Evolutionary conservation across 2,329 filamentous ascomycete genomes (phyloP).

Genomic region (Calycina marina): DNA sequence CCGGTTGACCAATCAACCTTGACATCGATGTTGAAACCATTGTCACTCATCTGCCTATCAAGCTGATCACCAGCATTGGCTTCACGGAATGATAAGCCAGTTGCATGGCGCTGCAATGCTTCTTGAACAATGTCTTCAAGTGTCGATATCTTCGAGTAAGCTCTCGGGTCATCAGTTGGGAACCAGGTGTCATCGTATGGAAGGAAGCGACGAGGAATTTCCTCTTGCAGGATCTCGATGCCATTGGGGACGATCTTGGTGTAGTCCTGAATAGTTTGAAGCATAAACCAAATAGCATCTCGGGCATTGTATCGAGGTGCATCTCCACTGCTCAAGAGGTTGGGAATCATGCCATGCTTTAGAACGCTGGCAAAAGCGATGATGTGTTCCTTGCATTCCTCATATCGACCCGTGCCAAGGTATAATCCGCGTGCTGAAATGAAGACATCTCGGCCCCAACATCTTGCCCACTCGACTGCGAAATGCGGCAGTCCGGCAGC

Average conservation of each 20-base stretch:
- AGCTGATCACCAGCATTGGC: slow-evolving; percentile 82
- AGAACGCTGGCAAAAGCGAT: slow-evolving; percentile 87
- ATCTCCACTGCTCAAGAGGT: slow-evolving; percentile 74
- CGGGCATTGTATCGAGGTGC: slow-evolving; percentile 87
- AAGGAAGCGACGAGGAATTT: slow-evolving; percentile 71
- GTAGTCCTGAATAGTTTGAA: slow-evolving; percentile 94
- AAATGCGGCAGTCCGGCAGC: slow-evolving; percentile 93
- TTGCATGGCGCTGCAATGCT: slow-evolving; percentile 79
- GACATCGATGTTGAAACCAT: slow-evolving; percentile 86
- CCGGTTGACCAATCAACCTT: slow-evolving; percentile 84
- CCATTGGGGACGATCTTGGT: slow-evolving; percentile 69
- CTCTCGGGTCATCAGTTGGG: slow-evolving; percentile 60
- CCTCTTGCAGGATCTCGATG: slow-evolving; percentile 55
- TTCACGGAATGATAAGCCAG: slow-evolving; percentile 82
- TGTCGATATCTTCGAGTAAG: slow-evolving; percentile 73
- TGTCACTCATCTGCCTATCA: slow-evolving; percentile 82
- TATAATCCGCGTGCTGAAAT: slow-evolving; percentile 89
- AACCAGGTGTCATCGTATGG: slow-evolving; percentile 98
- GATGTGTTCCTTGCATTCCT: slow-evolving; percentile 86
- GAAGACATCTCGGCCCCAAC: slow-evolving; percentile 95
- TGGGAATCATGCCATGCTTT: slow-evolving; percentile 98
- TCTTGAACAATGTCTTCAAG: slow-evolving; percentile 88
- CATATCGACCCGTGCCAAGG: slow-evolving; percentile 75
- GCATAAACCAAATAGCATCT: slow-evolving; percentile 95
- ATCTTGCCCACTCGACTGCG: slow-evolving; percentile 82